Evolutionary conservation across 371 early-diverging fungal species (phyloP), one percentile per base, ranked within the genome.

Genomic region (Circinella minor): DNA sequence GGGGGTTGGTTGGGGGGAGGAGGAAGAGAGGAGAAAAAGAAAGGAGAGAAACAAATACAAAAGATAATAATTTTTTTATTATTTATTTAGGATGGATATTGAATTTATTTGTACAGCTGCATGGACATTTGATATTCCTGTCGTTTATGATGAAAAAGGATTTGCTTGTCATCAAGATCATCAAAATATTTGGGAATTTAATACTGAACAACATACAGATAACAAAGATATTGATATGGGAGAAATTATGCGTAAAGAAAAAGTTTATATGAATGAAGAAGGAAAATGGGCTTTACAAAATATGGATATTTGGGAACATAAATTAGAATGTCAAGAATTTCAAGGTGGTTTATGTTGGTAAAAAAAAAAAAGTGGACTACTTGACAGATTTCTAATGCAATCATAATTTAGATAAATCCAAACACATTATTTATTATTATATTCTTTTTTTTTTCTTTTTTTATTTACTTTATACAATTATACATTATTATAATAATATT

Each of bases 101-200:
- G 81, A 83, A 65, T 83, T 81, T 59, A 79, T 83, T 36, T 70
- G 76, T 57, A 79, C 83, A 1, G 81, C 81, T 6, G 63, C 78
- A 4, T 79, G 81, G 61, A 76, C 78, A 3, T 79, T 79, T 67
- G 75, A 77, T 59, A 73, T 75, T 18, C 68, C 71, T 17, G 69
- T 83, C 0, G 76, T 81, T 20, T 81, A 79, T 36, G 74, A 75
- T 38, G 70, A 64, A 1, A 74, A 73, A 11, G 63, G 74, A 4
- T 81, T 81, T 64, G 67, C 81, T 8, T 83, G 81, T 65, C 83
- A 81, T 67, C 83, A 81, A 66, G 77, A 81, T 8, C 81, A 81
- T 60, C 66, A 67, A 13, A 83, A 83, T 55, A 72, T 77, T 36
- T 83, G 81, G 81, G 81, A 81, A 63, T 68, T 59, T 47, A 68